Conservation (phyloP, 805 yeast species). For the Wickerhamomyces bisporus region DNA sequence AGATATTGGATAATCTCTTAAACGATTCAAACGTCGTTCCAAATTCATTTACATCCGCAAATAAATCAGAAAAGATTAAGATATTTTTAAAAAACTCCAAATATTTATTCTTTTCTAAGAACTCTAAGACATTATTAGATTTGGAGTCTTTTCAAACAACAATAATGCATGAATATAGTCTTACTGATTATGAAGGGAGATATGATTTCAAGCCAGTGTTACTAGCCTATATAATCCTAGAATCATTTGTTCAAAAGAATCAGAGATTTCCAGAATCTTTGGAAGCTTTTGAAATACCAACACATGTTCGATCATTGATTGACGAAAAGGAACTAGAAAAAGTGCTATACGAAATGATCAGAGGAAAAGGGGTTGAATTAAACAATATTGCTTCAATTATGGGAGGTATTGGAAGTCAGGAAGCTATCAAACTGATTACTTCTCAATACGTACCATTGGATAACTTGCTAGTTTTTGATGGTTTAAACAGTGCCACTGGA, state of each 20-base stretch:
- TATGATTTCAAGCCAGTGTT: background rate
- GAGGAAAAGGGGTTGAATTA: conserved; percentile 38
- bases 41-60: conserved; percentile 21
- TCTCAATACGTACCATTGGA: conserved; percentile 77
- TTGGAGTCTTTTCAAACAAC: conserved; percentile 2
- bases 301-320: background rate
- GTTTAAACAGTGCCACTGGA: conserved; percentile 46
- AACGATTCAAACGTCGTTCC: too few relatives aligned
- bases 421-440: conserved; percentile 68
- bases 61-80: conserved; percentile 31
- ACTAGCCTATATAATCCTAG: background rate
- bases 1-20: conserved; percentile 26
- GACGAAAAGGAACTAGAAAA: conserved; percentile 32
- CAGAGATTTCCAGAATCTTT: conserved; percentile 1
- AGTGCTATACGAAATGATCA: conserved; percentile 35
- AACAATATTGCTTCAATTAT: conserved; percentile 61
- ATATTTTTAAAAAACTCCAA: conserved; percentile 61
- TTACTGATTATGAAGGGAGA: background rate
- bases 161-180: background rate
- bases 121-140: background rate
- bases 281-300: conserved; percentile 4
- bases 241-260: background rate
- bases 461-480: conserved; percentile 70
- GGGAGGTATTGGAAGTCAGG: conserved; percentile 88
- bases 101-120: conserved; percentile 27